These are phyloP conservation scores for Fraxinus sp. DNA, from an alignment of 305 asterid species.

Conservation along the genomic window DNA sequence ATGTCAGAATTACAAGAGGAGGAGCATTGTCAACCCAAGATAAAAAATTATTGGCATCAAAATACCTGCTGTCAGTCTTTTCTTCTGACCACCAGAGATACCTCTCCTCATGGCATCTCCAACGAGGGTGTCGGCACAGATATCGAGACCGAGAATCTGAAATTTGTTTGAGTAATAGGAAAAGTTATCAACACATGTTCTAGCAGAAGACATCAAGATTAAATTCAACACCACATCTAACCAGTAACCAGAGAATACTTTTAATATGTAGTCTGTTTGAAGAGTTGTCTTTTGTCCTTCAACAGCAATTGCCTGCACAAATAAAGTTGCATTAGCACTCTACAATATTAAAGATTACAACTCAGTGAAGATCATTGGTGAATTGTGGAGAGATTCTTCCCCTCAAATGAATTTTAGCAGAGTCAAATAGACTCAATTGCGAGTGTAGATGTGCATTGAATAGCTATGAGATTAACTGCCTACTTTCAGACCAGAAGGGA, in stretches of 20 bases:
- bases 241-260: constrained; percentile 29
- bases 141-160: constrained; percentile 43
- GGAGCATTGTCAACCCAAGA: neutral
- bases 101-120: constrained; percentile 44
- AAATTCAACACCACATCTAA: neutral
- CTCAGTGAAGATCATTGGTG: neutral
- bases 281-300: constrained; percentile 64
- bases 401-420: neutral
- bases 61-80: constrained; percentile 41
- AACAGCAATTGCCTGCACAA: constrained; percentile 63
- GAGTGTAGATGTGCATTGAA: neutral
- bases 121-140: constrained; percentile 34
- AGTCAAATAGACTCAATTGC: neutral
- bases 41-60: neutral
- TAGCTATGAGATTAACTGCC: neutral
- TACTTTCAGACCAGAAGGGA: neutral
- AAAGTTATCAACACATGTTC: neutral
- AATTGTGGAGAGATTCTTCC: neutral
- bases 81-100: constrained; percentile 47
- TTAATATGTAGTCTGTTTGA: constrained; percentile 64
- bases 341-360: neutral
- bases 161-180: neutral
- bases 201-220: neutral
- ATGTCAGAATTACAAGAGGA: neutral
- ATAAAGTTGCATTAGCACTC: constrained; percentile 1